phyloP scores from a whole-genome alignment of 2,329 filamentous ascomycete genomes.

The Colletotrichum tabaci region DNA sequence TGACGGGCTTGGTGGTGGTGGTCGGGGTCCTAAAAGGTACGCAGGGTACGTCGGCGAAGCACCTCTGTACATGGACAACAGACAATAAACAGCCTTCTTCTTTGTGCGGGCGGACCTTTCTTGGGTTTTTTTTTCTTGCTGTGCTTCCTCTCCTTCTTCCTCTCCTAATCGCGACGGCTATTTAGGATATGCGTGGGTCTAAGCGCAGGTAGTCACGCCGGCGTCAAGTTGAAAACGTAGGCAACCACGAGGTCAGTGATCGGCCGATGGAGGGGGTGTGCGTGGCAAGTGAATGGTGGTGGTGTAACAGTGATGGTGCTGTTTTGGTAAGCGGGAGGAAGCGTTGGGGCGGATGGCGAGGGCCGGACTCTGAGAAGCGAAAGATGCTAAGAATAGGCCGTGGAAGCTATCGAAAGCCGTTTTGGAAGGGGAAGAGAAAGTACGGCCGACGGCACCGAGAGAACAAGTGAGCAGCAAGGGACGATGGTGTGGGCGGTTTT shows the following conservation, averaged over 20 bases:
- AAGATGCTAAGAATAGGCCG: neutral
- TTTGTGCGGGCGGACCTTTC: neutral
- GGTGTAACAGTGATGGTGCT: neutral
- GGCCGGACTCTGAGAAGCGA: neutral
- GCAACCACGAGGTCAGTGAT: constrained; percentile 40
- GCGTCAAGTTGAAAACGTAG: constrained; percentile 28
- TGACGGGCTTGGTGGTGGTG: constrained; percentile 5
- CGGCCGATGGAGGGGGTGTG: constrained; percentile 26
- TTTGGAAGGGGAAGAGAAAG: neutral
- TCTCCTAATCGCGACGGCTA: neutral
- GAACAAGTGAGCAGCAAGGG: neutral
- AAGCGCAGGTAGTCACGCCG: constrained; percentile 34
- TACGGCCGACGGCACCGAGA: neutral
- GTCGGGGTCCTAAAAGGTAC: constrained; percentile 9
- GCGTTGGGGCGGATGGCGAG: neutral
- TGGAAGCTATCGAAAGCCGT: neutral
- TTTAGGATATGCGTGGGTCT: constrained; percentile 6
- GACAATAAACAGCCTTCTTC: neutral
- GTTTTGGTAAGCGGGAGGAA: constrained; percentile 1
- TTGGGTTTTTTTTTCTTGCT: neutral
- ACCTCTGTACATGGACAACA: constrained; percentile 5
- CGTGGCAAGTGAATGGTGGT: constrained; percentile 16
- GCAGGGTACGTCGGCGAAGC: neutral
- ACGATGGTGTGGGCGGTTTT: constrained; percentile 8
- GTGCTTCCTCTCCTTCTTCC: too few species aligned